Conservation (phyloP, 352 stramenopile genomes). For the Phytophthora gonapodyides region DNA sequence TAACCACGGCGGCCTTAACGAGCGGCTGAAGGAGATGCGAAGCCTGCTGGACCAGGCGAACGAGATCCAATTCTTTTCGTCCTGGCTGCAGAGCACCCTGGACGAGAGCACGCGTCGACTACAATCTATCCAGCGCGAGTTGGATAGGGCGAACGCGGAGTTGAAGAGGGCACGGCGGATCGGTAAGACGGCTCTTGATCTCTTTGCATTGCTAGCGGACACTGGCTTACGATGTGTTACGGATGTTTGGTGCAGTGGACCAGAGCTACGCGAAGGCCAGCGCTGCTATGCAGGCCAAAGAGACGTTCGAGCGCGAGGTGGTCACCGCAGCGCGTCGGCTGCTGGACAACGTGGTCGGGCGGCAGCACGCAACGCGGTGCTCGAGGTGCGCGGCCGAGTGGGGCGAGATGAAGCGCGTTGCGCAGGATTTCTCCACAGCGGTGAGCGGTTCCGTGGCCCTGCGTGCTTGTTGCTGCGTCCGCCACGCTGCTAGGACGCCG, state of each 20-base stretch:
- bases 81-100: constrained; percentile 37
- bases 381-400: constrained; percentile 16
- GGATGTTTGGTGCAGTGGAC: constrained; percentile 12
- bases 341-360: constrained; percentile 21
- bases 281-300: constrained; percentile 13
- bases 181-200: constrained; percentile 24
- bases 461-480: constrained; percentile 12
- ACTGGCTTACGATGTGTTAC: background rate
- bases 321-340: constrained; percentile 10
- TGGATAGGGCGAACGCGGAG: constrained; percentile 29
- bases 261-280: constrained; percentile 22
- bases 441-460: background rate
- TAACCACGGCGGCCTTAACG: background rate
- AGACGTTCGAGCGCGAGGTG: constrained; percentile 13
- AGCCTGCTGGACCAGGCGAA: constrained; percentile 24
- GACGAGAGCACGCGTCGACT: constrained; percentile 22
- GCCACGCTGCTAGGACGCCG: constrained; percentile 1
- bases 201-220: background rate
- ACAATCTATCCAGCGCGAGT: constrained; percentile 29
- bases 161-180: constrained; percentile 43
- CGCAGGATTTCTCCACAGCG: constrained; percentile 11
- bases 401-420: constrained; percentile 20
- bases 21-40: constrained; percentile 29
- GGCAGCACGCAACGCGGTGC: constrained; percentile 14
- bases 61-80: constrained; percentile 39